These are phyloP conservation scores for Psilocybe cyanescens DNA, from an alignment of 768 basidiomycete species.

Conservation along the genomic window DNA sequence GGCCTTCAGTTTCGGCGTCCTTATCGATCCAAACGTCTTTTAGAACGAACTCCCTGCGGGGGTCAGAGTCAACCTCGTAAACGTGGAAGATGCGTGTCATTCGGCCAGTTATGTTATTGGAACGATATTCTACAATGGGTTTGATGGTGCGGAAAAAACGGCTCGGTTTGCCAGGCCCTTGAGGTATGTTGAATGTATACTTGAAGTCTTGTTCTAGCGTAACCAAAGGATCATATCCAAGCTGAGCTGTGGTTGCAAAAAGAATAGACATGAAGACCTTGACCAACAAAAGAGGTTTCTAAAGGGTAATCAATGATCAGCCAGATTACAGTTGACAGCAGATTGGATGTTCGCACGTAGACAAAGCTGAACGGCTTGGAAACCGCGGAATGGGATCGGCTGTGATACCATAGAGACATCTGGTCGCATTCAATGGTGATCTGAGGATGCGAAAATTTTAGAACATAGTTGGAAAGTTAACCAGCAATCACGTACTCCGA, in stretches of 20 bases:
- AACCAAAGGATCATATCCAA: neutral
- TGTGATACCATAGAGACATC: neutral
- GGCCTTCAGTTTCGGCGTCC: neutral
- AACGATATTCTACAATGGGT: neutral
- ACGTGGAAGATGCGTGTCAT: neutral
- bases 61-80: neutral
- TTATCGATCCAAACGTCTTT: slow-evolving; percentile 3
- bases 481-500: neutral
- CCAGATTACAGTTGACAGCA: neutral
- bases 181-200: neutral
- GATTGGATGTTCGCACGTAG: neutral
- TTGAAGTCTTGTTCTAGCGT: neutral
- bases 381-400: neutral
- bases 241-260: neutral
- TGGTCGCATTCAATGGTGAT: neutral
- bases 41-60: neutral
- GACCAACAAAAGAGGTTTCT: neutral
- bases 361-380: neutral
- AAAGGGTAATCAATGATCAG: neutral
- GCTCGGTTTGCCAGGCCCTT: neutral
- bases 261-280: neutral
- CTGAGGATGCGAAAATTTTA: neutral
- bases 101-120: neutral
- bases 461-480: neutral
- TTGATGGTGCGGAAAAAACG: neutral